These are phyloP conservation scores for Kregervanrija delftensis DNA, from an alignment of 805 yeast species.

Conservation along the genomic window DNA sequence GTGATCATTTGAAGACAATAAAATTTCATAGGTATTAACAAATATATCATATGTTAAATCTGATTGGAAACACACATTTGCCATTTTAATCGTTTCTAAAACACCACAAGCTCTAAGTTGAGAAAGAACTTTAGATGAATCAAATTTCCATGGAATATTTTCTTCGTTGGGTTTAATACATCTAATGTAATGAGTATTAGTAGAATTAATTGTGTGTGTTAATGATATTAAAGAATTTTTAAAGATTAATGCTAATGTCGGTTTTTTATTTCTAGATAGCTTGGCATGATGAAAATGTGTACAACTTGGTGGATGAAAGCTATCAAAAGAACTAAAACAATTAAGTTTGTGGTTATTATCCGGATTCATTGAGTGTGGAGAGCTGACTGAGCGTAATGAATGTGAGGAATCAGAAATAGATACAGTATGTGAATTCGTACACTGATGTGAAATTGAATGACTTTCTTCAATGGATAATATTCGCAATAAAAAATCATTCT, in stretches of 20 bases:
- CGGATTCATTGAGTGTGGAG: no score
- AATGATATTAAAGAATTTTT: conserved; percentile 86
- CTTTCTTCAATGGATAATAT: conserved; percentile 58
- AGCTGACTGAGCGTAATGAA: no score
- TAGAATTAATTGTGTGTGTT: conserved; percentile 83
- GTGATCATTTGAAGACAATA: conserved; percentile 67
- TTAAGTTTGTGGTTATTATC: no score
- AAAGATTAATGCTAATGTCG: conserved; percentile 92
- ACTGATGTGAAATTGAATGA: no score
- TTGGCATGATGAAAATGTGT: conserved; percentile 14
- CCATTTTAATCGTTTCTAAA: conserved; percentile 42
- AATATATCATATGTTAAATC: conserved; percentile 91
- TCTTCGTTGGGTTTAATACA: conserved; percentile 2
- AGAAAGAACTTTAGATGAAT: background rate
- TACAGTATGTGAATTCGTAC: no score
- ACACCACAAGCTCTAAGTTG: no score
- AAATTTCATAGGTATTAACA: conserved; percentile 77
- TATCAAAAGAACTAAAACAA: no score
- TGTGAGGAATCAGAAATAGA: no score
- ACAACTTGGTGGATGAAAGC: no score
- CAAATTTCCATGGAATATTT: conserved; percentile 1
- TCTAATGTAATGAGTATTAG: no score
- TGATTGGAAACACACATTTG: conserved; percentile 95
- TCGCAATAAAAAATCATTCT: conserved; percentile 57
- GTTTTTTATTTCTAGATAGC: conserved; percentile 55